Conservation (phyloP, 352 stramenopile species). For the Phytophthora megakarya region DNA sequence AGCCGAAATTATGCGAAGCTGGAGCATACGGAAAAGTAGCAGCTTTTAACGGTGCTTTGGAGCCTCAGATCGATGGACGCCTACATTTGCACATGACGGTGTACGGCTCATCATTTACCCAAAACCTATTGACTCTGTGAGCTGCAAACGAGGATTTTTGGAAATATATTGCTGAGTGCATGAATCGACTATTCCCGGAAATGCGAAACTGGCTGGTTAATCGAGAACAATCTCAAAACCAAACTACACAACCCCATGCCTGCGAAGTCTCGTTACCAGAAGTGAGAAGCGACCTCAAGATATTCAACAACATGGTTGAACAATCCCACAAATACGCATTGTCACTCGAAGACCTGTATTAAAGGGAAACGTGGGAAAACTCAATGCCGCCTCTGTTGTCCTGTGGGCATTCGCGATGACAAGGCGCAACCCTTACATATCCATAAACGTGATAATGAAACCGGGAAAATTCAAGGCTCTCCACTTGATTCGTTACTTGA, state of each 20-base stretch:
- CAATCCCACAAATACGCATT: constrained; percentile 2
- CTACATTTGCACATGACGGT: neutral
- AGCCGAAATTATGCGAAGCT: neutral
- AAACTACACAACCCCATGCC: neutral
- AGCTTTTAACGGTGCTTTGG: neutral
- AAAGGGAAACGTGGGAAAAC: constrained; percentile 12
- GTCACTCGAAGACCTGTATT: constrained; percentile 4
- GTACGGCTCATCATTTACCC: neutral
- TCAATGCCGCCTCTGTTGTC: neutral
- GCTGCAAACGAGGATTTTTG: neutral
- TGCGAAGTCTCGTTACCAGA: neutral
- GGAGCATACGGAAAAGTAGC: constrained; percentile 1
- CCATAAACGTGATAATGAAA: neutral
- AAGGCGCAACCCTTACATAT: neutral
- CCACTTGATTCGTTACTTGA: no score
- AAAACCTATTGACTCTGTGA: constrained; percentile 6
- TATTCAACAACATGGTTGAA: neutral
- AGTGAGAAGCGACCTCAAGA: neutral
- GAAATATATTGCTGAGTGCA: neutral
- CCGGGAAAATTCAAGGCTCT: no score
- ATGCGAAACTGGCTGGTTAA: neutral
- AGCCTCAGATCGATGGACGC: constrained; percentile 2
- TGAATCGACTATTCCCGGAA: neutral
- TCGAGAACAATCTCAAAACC: neutral
- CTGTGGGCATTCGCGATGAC: neutral